These are phyloP conservation scores for Rubia balearica DNA, from an alignment of 305 asterid species.

Conservation along the genomic window DNA sequence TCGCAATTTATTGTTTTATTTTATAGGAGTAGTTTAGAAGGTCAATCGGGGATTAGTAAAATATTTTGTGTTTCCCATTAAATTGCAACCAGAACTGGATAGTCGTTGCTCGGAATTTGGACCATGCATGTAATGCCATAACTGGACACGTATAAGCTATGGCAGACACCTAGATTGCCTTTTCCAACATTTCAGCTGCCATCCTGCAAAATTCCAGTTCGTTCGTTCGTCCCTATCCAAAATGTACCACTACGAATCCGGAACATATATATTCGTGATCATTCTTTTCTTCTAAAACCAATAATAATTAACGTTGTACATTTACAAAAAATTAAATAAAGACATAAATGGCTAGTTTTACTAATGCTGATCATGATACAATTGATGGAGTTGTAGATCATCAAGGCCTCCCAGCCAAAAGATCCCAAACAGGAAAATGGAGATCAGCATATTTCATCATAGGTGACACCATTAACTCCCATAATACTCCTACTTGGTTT, in stretches of 20 bases:
- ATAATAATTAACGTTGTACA: no score
- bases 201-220: background rate
- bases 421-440: conserved; percentile 27
- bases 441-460: conserved; percentile 26
- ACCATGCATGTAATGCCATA: background rate
- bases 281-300: background rate
- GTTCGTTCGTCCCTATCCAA: background rate
- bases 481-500: no score
- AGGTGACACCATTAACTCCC: conserved; percentile 9
- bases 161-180: background rate
- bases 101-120: background rate
- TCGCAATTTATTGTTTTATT: no score
- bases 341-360: background rate
- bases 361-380: background rate
- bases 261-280: background rate
- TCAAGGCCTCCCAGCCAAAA: conserved; percentile 18
- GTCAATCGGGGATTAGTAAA: background rate
- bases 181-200: background rate
- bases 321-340: background rate
- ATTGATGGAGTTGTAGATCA: conserved; percentile 19
- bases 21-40: no score
- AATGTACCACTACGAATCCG: no score
- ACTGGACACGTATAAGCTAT: conserved; percentile 2
- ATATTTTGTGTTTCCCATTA: background rate
- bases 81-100: background rate